Evolutionary conservation across 2,329 filamentous ascomycete species (phyloP).

Genomic region (Hypoxylon sp.): DNA sequence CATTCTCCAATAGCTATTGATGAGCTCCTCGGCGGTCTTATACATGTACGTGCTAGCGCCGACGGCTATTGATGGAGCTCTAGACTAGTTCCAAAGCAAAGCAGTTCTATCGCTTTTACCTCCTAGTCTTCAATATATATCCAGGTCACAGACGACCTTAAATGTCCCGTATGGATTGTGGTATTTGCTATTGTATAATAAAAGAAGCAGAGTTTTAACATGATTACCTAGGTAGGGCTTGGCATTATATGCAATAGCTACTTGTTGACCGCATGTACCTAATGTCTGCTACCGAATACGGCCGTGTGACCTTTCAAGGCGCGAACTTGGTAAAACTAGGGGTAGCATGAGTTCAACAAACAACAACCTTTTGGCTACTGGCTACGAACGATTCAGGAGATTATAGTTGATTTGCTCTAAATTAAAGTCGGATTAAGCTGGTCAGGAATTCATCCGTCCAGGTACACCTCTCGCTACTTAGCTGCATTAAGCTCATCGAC

Average conservation of each 20-base stretch:
- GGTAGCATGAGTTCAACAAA: neutral
- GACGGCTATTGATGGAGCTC: conserved; percentile 1
- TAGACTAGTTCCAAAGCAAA: neutral
- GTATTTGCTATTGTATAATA: neutral
- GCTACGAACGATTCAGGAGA: neutral
- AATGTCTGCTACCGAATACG: neutral
- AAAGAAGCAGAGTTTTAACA: neutral
- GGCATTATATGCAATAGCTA: neutral
- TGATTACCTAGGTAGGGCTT: too few species aligned
- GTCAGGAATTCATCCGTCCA: conserved; percentile 20
- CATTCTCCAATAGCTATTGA: conserved; percentile 10
- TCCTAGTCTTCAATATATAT: neutral
- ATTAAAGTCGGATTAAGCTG: conserved; percentile 17
- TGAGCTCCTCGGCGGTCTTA: conserved; percentile 6
- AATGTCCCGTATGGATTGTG: neutral
- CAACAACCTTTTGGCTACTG: neutral
- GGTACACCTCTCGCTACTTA: conserved; percentile 26
- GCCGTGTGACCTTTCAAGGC: neutral
- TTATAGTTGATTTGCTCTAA: conserved; percentile 21
- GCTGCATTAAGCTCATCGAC: conserved; percentile 22
- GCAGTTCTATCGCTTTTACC: neutral
- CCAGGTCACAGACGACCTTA: neutral
- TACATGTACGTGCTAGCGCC: conserved; percentile 15
- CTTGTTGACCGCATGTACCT: neutral
- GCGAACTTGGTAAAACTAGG: neutral